These are phyloP conservation scores for Arachnopeziza araneosa DNA, from an alignment of 2,329 filamentous ascomycete species.

Conservation along the genomic window DNA sequence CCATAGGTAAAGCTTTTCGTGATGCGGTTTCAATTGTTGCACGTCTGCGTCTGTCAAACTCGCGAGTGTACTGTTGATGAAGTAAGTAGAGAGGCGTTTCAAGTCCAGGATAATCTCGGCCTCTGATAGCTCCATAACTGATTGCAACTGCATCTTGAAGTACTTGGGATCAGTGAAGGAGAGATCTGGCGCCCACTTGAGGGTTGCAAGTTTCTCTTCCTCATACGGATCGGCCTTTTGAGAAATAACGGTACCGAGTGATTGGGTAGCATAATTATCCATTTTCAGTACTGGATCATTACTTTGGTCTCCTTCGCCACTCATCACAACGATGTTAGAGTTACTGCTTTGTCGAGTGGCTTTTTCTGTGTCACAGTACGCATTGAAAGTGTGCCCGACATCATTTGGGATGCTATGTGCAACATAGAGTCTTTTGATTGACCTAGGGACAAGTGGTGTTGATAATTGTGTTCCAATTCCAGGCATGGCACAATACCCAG, in stretches of 20 bases:
- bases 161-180: not conserved
- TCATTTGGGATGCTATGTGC: not conserved
- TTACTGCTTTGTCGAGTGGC: not conserved
- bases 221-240: not conserved
- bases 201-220: not conserved
- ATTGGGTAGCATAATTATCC: not conserved
- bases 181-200: conserved; percentile 2
- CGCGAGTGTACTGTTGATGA: not conserved
- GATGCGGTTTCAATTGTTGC: not conserved
- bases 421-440: not conserved
- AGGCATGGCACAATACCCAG: not conserved
- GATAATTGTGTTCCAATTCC: not conserved
- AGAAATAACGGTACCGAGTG: not conserved
- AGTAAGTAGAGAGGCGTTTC: not conserved
- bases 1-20: conserved; percentile 1
- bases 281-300: not conserved
- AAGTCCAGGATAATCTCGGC: not conserved
- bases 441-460: not conserved
- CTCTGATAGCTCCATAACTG: not conserved
- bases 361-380: not conserved
- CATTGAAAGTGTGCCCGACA: not conserved
- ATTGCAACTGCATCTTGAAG: not conserved
- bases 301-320: not conserved
- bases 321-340: not conserved
- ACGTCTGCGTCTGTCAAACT: not conserved